Conservation (phyloP, 106 monocot species). For the Dendrobium nobile region DNA sequence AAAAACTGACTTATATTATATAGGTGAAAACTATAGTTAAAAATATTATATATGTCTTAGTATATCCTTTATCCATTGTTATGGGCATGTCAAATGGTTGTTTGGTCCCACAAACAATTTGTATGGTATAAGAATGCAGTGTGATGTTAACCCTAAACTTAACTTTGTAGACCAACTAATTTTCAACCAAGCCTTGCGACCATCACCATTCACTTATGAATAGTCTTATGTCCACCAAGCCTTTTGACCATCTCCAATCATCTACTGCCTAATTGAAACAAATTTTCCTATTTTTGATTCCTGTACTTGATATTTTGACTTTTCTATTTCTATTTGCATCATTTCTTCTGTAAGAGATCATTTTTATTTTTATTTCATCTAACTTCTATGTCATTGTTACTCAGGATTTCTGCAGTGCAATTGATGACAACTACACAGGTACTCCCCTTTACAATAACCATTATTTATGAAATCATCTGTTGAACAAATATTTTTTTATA, state of each 20-base stretch:
- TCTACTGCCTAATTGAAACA: neutral
- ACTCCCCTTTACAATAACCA: neutral
- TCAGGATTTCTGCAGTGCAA: constrained; percentile 78
- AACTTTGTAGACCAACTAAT: neutral
- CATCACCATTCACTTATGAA: neutral
- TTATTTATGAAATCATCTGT: neutral
- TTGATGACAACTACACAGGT: constrained; percentile 83
- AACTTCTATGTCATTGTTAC: neutral
- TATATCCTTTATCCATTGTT: neutral
- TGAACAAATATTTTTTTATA: neutral
- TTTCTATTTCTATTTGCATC: neutral
- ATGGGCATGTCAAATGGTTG: no score
- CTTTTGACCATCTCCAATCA: neutral
- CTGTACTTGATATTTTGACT: neutral
- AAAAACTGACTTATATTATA: neutral
- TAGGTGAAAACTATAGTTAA: neutral
- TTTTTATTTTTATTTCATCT: neutral
- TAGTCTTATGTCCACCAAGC: neutral
- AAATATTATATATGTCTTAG: neutral
- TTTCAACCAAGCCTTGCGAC: neutral
- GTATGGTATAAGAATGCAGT: neutral
- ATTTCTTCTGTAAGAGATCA: neutral
- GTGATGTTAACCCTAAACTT: neutral
- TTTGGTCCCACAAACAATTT: no score
- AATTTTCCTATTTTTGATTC: neutral